Evolutionary conservation across 306 rosid species (phyloP), one percentile per base, ranked within the genome.

Genomic region (Cucumis melo): DNA sequence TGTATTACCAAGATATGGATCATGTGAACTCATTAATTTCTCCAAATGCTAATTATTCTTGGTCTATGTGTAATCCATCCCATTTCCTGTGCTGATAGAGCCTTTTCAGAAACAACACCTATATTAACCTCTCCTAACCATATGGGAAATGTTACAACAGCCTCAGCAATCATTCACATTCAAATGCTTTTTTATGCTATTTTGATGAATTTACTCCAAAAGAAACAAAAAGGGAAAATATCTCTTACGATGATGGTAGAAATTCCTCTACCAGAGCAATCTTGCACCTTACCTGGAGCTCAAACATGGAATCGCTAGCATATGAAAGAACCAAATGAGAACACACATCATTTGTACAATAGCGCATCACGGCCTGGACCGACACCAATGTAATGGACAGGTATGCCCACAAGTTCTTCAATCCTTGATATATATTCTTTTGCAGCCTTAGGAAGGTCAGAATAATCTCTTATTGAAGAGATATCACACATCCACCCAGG

Each of bases 301-400:
- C 21, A 15, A 50, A 24, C 16, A 13, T 48, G 4, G 7, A 19
- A 59, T 59, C 9, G 19, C 65, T 0, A 6, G 73, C 73, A 38
- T 66, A n/a, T 5, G 73, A 11, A 68, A 68, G 29, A 36, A 68
- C 15, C 58, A 71, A 24, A 6, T 8, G 32, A 68, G 3, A 19
- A 72, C 41, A 16, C 14, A 61, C 23, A 66, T 83, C 83, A 94
- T 78, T 94, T 94, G 84, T 64, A 86, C 39, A 94, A 87, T 77
- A 94, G 93, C 8, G 99, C 98, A 81, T 94, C 99, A 3, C 99
- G 97, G 65, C 99, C 96, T 29, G 98, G 96, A 10, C 99, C 93
- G 53, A 94, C 92, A 79, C 99, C 99, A 59, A 92, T 85, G 86
- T 94, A 94, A 84, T 92, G 91, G 75, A 94, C 79, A 16, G 99